These are phyloP conservation scores for Cladosporium sp. DNA, from an alignment of 2,329 filamentous ascomycete species.

Conservation along the genomic window DNA sequence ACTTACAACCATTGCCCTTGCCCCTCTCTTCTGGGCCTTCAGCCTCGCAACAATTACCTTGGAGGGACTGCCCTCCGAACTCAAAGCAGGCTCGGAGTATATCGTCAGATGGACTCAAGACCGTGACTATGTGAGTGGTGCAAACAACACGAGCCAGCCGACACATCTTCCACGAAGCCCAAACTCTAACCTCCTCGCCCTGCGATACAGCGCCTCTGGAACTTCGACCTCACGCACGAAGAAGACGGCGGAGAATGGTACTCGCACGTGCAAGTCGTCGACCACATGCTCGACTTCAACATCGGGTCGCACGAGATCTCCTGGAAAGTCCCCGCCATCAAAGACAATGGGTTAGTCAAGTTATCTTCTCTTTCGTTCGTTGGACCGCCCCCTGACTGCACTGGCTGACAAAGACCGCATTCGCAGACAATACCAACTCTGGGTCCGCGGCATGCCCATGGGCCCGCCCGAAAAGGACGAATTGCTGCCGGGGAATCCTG, in stretches of 20 bases:
- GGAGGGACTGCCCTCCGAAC: not conserved
- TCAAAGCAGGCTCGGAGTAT: not conserved
- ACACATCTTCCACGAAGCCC: no score
- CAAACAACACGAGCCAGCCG: not conserved
- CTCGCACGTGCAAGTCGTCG: not conserved
- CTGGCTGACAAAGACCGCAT: no score
- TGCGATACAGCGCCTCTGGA: not conserved
- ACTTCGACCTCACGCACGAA: not conserved
- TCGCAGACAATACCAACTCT: not conserved
- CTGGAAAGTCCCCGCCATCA: not conserved
- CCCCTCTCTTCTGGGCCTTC: slow-evolving; percentile 1
- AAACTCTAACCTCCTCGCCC: not conserved
- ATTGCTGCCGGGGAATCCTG: not conserved
- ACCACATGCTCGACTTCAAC: not conserved
- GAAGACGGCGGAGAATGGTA: not conserved
- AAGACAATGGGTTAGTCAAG: not conserved
- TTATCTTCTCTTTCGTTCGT: not conserved
- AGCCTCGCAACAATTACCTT: slow-evolving; percentile 1
- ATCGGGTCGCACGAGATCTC: not conserved
- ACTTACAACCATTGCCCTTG: not conserved
- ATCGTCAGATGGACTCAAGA: not conserved
- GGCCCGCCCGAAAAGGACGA: not conserved
- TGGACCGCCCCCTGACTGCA: not conserved
- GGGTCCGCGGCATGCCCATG: not conserved
- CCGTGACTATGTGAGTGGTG: not conserved